Conservation (phyloP, 495 filamentous ascomycete species). For the Podospora australis region DNA sequence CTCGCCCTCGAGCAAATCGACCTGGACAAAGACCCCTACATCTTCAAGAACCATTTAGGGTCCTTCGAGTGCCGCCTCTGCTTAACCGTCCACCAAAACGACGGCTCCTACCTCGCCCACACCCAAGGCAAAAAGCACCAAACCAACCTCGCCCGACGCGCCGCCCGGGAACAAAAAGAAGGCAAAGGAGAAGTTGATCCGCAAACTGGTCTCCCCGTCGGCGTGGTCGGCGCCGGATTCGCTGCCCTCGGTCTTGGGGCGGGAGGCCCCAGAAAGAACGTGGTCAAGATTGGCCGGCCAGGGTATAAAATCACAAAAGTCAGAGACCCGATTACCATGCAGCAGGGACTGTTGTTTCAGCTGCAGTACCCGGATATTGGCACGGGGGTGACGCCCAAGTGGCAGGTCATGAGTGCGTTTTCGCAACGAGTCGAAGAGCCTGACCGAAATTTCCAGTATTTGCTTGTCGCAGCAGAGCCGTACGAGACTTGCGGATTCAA, state of each 20-base stretch:
- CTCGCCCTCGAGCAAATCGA: slow-evolving; percentile 98
- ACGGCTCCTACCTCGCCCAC: slow-evolving; percentile 97
- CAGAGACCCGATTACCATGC: slow-evolving; percentile 80
- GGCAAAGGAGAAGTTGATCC: slow-evolving; percentile 64
- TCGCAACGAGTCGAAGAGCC: slow-evolving; percentile 95
- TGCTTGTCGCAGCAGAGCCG: slow-evolving; percentile 92
- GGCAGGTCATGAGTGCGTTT: slow-evolving; percentile 95
- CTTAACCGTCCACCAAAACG: slow-evolving; percentile 98
- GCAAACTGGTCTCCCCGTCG: slow-evolving; percentile 66
- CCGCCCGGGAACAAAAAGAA: slow-evolving; percentile 88
- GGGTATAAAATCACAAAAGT: slow-evolving; percentile 98
- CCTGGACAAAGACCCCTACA: slow-evolving; percentile 98
- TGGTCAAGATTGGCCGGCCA: slow-evolving; percentile 95
- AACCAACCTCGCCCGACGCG: slow-evolving; percentile 95
- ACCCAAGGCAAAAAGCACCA: slow-evolving; percentile 99
- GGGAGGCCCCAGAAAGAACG: slow-evolving; percentile 64
- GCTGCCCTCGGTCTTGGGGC: slow-evolving; percentile 30
- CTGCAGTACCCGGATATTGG: slow-evolving; percentile 91
- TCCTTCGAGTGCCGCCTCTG: slow-evolving; percentile 98
- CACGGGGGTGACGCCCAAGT: slow-evolving; percentile 65
- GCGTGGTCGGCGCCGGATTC: slow-evolving; percentile 67
- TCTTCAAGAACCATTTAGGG: slow-evolving; percentile 99
- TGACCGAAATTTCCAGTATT: slow-evolving; percentile 88
- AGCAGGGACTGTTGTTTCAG: slow-evolving; percentile 89
- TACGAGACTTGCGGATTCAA: slow-evolving; percentile 98